Evolutionary conservation across 192 early-diverging fungal species (phyloP), one percentile per base, ranked within the genome.

Genomic region (Gigaspora rosea): DNA sequence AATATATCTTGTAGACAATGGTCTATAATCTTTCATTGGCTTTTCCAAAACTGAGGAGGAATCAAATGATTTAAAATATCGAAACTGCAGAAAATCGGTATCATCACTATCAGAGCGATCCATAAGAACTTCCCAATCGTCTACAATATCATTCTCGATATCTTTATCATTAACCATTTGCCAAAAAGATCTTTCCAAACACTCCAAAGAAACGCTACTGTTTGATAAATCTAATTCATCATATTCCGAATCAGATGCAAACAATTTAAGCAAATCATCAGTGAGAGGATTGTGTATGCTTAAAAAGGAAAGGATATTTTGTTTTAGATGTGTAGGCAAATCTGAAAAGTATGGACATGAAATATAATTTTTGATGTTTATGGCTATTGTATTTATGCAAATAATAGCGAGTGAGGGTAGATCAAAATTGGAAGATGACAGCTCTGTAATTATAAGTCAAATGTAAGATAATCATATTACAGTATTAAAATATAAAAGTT

Each of bases 321-420:
- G 75, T 36, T 76, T 76, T 10, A 76, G 64, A 27, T 76, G 75
- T 48, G 75, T 76, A 33, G 75, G 75, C 13, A 76, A 33, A 50
- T 67, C 16, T 20, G 63, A 32, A 76, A 76, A 76, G 22, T 76
- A 76, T 20, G 62, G 33, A 52, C 27, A 8, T 76, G 51, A 13
- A 27, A 33, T 68, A 56, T 67, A 67, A 67, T 18, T 36, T 36
- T 36, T 35, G 33, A 76, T 50, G 58, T 76, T 76, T 27, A 65
- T n/a, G 22, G 74, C 48, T 22, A 76, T n/a, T 59, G 16, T 65
- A 46, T 76, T 48, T 76, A 32, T 35, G 41, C 61, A 51, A 33
- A 64, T 76, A 27, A 35, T 46, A 15, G 41, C 20, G 11, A 76
- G 63, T 15, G 74, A 49, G 20, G 22, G 32, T 8, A 65, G 27